Evolutionary conservation across 108 stramenopile species (phyloP), one percentile per base, ranked within the genome.

Genomic region (Skeletonema tropicum): DNA sequence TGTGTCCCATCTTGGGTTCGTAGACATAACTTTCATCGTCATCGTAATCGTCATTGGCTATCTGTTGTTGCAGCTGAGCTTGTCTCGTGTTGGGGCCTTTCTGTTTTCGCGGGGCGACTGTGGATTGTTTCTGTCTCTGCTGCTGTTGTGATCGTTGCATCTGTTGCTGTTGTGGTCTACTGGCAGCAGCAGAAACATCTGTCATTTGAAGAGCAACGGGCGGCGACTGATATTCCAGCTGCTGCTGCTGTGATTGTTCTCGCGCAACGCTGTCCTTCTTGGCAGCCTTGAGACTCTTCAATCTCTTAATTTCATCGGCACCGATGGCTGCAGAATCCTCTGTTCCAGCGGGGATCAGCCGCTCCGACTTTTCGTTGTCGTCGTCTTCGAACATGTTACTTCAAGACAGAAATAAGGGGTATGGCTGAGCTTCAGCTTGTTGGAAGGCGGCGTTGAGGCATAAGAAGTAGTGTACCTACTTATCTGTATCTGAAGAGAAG

Each of bases 1-100:
- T 62, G 35, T 62, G 61, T 0, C 61, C 61, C 32, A 21, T 6
- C 61, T 62, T 62, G 2, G 19, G 17, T 21, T 62, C 61, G 52
- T 55, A 55, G 21, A 55, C 52, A 2, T 55, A 55, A 55, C 52
- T 55, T 23, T 55, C 52, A 1, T 55, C 52, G 23, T 55, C 52
- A 23, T 21, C 52, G 23, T 55, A 5, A 11, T 4, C 9, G 23
- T 55, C 1, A 11, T 4, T 10, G 6, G 52, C 23, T 23, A 55
- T 6, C 7, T 23, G 52, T 23, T 55, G 52, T 49, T 19, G 17
- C 17, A 19, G 17, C 12, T 19, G 17, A 0, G 48, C 19, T 19
- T 49, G n/a, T n/a, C 45, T 14, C 0, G 45, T n/a, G n/a, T n/a
- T n/a, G n/a, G n/a, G n/a, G n/a, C n/a, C n/a, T 5, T 6, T 38